phyloP scores from a whole-genome alignment of 1,284 basidiomycete species.

The Ganoderma lucidum region DNA sequence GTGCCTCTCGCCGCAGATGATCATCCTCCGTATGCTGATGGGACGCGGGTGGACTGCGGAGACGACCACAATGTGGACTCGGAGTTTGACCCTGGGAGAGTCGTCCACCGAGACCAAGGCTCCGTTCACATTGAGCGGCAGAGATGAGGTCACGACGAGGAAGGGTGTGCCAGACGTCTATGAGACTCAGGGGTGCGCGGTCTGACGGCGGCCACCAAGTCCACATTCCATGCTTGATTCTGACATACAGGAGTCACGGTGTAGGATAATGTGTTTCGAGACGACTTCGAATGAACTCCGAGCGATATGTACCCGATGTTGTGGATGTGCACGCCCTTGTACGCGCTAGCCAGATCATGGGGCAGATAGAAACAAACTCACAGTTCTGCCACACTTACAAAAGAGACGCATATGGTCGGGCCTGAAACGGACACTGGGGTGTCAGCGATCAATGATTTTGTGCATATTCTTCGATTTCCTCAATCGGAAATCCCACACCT shows the following conservation, averaged over 20 bases:
- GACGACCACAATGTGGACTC: not conserved
- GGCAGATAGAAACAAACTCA: too few relatives aligned
- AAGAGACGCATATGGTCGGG: too few relatives aligned
- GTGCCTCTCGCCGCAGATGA: constrained; percentile 27
- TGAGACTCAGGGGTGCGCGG: not conserved
- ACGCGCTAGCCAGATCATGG: not conserved
- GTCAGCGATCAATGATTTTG: too few relatives aligned
- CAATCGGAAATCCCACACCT: too few relatives aligned
- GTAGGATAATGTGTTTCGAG: not conserved
- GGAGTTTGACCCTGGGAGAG: not conserved
- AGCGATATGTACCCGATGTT: not conserved
- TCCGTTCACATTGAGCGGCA: not conserved
- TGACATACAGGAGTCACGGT: not conserved
- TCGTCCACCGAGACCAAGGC: not conserved
- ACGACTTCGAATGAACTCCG: not conserved
- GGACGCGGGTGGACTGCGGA: constrained; percentile 8
- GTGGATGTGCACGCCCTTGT: not conserved
- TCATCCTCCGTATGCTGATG: constrained; percentile 20
- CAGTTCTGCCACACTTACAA: too few relatives aligned
- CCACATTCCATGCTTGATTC: not conserved
- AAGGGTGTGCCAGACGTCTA: not conserved
- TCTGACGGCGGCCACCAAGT: not conserved
- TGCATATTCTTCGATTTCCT: too few relatives aligned
- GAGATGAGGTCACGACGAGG: not conserved
- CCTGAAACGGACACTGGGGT: too few relatives aligned